Base-by-base conservation (phyloP, 306 rosid genomes). In the Amphicarpaea edgeworthii region DNA sequence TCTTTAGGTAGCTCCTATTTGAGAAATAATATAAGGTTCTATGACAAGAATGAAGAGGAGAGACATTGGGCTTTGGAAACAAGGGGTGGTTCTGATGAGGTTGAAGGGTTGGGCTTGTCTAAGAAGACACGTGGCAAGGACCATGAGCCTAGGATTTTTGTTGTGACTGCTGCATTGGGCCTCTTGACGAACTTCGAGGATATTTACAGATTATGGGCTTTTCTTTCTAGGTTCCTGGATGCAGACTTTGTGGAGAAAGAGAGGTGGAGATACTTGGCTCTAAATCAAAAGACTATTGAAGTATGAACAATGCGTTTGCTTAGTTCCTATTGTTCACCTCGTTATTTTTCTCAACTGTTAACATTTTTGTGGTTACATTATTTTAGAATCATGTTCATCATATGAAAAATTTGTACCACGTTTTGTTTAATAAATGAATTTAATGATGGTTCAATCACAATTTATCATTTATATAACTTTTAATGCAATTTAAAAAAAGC, bases 171-270 rank as follows among this genome's bases (percentile, higher is more conserved):
- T 58, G 74, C 91, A 7, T 0, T 91, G 30, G 88, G 93, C 14
- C 83, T 90, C 66, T 73, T 91, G 88, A 88, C 97, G 19, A 87
- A 86, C 67, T 93, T 93, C 70, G 96, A 91, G 72, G 98, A 93
- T 42, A 32, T 67, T 75, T 91, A 88, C 53, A 88, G 80, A 83
- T 38, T 91, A 20, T 93, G 98, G 98, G 84, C 83, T 30, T 93
- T 91, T 79, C 78, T 88, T 85, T 86, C 98, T 0, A 73, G 88
- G 76, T 91, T 93, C 63, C 78, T 90, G 38, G 98, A 93, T 78
- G 98, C 97, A 3, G 98, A 93, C 17, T 93, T 91, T 83, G 93
- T 88, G 66, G 94, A 91, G 85, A 91, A 91, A 77, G 98, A 90
- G 82, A 90, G 86, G 61, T 93, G 97, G 98, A 91, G 96, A 78